phyloP scores from a whole-genome alignment of 2,329 filamentous ascomycete genomes.

The Cladobotryum protrusum region DNA sequence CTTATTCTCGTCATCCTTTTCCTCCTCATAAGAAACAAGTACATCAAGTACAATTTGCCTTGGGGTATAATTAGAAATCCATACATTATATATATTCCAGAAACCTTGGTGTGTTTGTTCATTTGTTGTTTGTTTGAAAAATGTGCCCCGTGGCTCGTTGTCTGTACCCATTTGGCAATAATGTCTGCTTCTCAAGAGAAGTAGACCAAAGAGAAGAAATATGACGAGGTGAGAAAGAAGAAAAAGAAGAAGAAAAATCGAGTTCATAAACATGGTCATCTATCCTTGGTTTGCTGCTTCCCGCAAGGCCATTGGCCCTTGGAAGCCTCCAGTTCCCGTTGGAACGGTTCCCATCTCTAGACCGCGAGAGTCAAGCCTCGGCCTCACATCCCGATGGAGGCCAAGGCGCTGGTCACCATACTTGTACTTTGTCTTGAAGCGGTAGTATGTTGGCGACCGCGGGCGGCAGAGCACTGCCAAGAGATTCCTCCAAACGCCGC shows the following conservation, averaged over 20 bases:
- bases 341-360: conserved; percentile 69
- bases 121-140: conserved; percentile 6
- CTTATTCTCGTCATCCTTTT: no score
- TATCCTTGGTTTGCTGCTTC: conserved; percentile 21
- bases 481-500: conserved; percentile 70
- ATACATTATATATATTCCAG: conserved; percentile 10
- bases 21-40: not conserved
- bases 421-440: conserved; percentile 71
- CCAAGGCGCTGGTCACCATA: conserved; percentile 83
- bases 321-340: conserved; percentile 41
- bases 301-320: conserved; percentile 46
- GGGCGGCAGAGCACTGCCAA: conserved; percentile 75
- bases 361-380: conserved; percentile 46
- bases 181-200: not conserved
- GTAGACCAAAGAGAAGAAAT: not conserved
- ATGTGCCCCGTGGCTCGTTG: no score
- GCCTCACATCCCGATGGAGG: conserved; percentile 30
- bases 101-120: not conserved
- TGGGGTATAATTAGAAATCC: conserved; percentile 8
- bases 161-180: no score
- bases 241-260: conserved; percentile 1
- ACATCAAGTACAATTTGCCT: conserved; percentile 3
- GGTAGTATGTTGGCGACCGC: conserved; percentile 79
- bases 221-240: not conserved
- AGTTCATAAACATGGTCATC: conserved; percentile 8